Conservation (phyloP, 2,329 filamentous ascomycete species). For the Verticillium isaacii region DNA sequence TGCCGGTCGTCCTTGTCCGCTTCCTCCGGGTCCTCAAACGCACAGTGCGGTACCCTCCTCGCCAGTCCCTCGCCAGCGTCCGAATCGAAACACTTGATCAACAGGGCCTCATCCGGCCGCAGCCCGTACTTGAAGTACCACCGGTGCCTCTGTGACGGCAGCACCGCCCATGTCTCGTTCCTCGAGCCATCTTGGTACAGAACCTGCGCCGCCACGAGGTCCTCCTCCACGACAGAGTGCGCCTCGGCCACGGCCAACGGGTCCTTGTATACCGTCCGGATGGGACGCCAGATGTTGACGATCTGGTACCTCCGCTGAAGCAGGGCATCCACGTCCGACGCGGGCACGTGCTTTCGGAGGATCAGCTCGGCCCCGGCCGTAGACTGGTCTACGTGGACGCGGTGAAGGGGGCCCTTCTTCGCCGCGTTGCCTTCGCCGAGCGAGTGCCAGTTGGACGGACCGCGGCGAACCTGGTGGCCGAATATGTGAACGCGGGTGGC, state of each 20-base stretch:
- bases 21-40: conserved; percentile 73
- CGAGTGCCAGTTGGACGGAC: conserved; percentile 50
- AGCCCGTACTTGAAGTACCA: conserved; percentile 51
- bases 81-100: conserved; percentile 63
- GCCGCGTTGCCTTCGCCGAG: conserved; percentile 54
- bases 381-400: conserved; percentile 53
- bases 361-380: conserved; percentile 32
- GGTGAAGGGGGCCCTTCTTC: conserved; percentile 37
- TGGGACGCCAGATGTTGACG: conserved; percentile 39
- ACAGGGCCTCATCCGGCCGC: conserved; percentile 47
- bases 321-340: neutral
- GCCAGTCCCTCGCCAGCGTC: conserved; percentile 41
- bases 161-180: conserved; percentile 33
- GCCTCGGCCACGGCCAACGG: conserved; percentile 35
- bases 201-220: conserved; percentile 32
- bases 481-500: conserved; percentile 21
- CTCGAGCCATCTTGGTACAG: conserved; percentile 25
- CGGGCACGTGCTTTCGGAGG: conserved; percentile 3
- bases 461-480: conserved; percentile 23
- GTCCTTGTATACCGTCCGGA: conserved; percentile 39
- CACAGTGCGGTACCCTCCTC: conserved; percentile 64
- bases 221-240: conserved; percentile 28
- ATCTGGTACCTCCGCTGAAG: conserved; percentile 8
- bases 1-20: conserved; percentile 66
- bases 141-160: conserved; percentile 27